Percentiles rank a stretch among this genome's conserved stretches.
Conservation (phyloP, 495 filamentous ascomycete species). For the Xeromyces bisporus region DNA sequence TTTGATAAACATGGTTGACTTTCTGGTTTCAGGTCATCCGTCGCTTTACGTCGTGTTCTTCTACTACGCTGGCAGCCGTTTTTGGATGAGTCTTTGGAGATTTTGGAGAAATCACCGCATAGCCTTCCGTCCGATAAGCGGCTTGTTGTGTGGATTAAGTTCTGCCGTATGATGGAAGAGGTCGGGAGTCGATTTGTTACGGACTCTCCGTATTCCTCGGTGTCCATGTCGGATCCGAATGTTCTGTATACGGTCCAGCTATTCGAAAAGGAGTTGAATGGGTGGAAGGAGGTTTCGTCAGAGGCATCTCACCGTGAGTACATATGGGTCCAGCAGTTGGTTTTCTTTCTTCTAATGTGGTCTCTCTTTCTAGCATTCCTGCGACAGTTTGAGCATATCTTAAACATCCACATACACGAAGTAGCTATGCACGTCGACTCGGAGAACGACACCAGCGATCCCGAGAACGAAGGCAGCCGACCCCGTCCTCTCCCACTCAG, state of each 20-base stretch:
- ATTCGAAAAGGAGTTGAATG: slow-evolving; percentile 59
- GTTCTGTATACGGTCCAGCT: slow-evolving; percentile 56
- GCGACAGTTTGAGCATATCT: slow-evolving; percentile 23
- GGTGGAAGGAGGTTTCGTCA: slow-evolving; percentile 41
- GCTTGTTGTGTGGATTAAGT: slow-evolving; percentile 57
- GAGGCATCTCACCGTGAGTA: too few species aligned
- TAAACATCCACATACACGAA: slow-evolving; percentile 75
- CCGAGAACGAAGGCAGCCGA: slow-evolving; percentile 9
- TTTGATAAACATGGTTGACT: slow-evolving; percentile 35
- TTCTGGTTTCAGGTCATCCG: slow-evolving; percentile 47
- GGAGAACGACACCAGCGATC: slow-evolving; percentile 16
- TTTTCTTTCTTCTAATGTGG: slow-evolving; percentile 7
- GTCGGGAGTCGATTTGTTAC: slow-evolving; percentile 56
- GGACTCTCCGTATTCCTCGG: slow-evolving; percentile 48
- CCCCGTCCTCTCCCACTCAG: slow-evolving; percentile 35
- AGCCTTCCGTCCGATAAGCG: slow-evolving; percentile 54
- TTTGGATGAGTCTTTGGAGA: slow-evolving; percentile 68
- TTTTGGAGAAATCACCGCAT: slow-evolving; percentile 53
- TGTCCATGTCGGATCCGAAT: slow-evolving; percentile 57
- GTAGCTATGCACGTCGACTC: slow-evolving; percentile 63
- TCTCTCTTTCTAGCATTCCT: slow-evolving; percentile 7
- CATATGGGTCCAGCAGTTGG: too few species aligned
- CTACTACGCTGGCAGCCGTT: slow-evolving; percentile 68
- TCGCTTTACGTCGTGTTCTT: slow-evolving; percentile 66
- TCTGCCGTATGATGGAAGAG: slow-evolving; percentile 69